Percentiles rank a stretch among this genome's conserved stretches.
Evolutionary conservation across 2,329 filamentous ascomycete species (phyloP).

Genomic region (Pseudopithomyces chartarum): DNA sequence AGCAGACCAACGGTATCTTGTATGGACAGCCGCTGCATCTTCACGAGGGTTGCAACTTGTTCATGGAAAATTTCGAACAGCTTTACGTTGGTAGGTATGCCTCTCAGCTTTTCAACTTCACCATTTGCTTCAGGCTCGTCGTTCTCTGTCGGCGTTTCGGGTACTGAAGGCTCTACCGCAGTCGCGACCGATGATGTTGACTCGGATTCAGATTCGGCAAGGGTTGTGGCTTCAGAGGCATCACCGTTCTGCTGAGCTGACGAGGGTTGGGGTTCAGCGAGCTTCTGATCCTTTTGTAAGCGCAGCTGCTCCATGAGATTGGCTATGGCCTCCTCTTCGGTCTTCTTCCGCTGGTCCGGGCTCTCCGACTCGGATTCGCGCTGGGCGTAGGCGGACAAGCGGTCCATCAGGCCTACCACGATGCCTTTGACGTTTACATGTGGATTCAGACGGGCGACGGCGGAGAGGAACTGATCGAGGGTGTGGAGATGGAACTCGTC

Average conservation of each 20-base stretch:
- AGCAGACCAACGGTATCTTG: slow-evolving; percentile 93
- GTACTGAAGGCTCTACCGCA: slow-evolving; percentile 23
- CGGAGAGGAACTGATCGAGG: slow-evolving; percentile 90
- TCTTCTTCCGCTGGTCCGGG: slow-evolving; percentile 72
- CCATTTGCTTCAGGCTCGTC: slow-evolving; percentile 46
- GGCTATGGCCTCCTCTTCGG: slow-evolving; percentile 82
- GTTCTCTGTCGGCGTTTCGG: slow-evolving; percentile 38
- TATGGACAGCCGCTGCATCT: slow-evolving; percentile 86
- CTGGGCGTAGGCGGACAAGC: slow-evolving; percentile 91
- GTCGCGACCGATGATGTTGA: slow-evolving; percentile 37
- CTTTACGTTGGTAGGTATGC: slow-evolving; percentile 78
- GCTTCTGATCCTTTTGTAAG: slow-evolving; percentile 64
- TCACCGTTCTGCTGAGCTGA: slow-evolving; percentile 43
- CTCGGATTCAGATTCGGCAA: slow-evolving; percentile 37
- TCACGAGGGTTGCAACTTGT: slow-evolving; percentile 91
- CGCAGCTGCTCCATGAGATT: slow-evolving; percentile 78
- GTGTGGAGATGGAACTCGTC: slow-evolving; percentile 98
- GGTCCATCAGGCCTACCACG: slow-evolving; percentile 96
- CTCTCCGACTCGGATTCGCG: slow-evolving; percentile 77
- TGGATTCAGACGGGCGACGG: slow-evolving; percentile 89
- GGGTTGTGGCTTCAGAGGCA: slow-evolving; percentile 31
- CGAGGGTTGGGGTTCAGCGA: slow-evolving; percentile 25
- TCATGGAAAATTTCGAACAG: slow-evolving; percentile 98
- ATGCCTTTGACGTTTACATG: slow-evolving; percentile 98
- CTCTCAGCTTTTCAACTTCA: slow-evolving; percentile 52